A percentile compares a stretch with the other conserved stretches of the same genome.
Conservation (phyloP, 2,329 filamentous ascomycete genomes). For the Akanthomyces dipterigenus region DNA sequence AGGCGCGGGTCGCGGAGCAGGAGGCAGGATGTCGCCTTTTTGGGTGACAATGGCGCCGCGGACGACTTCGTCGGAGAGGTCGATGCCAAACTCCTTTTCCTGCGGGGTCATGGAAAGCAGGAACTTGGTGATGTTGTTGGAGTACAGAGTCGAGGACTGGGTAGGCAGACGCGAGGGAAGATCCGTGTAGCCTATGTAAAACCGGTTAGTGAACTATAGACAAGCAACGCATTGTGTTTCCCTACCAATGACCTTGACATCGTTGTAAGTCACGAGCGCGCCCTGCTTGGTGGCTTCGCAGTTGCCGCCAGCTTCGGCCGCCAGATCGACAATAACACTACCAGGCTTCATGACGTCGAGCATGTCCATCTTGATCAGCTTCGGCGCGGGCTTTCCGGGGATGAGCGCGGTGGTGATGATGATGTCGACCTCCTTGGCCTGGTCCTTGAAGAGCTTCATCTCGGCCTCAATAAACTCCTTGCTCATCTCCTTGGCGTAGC, state of each 20-base stretch:
- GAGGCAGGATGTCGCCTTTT: conserved; percentile 68
- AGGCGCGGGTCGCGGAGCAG: conserved; percentile 61
- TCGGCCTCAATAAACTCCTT: conserved; percentile 89
- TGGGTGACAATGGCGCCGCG: conserved; percentile 77
- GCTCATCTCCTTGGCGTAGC: conserved; percentile 91
- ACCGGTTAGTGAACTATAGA: conserved; percentile 18
- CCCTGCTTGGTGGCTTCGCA: conserved; percentile 75
- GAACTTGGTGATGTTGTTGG: conserved; percentile 89
- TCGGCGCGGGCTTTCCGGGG: conserved; percentile 75
- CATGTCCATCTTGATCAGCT: conserved; percentile 74
- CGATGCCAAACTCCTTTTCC: conserved; percentile 72
- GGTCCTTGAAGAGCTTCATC: conserved; percentile 86
- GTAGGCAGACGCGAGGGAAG: conserved; percentile 80
- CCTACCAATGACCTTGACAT: conserved; percentile 76
- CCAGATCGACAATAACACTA: conserved; percentile 81
- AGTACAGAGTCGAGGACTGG: conserved; percentile 84
- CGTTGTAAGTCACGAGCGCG: conserved; percentile 63
- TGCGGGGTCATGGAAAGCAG: conserved; percentile 74
- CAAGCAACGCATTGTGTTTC: neutral
- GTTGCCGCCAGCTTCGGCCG: conserved; percentile 82
- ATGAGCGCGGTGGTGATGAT: conserved; percentile 91
- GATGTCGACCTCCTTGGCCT: conserved; percentile 82
- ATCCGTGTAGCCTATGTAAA: conserved; percentile 65
- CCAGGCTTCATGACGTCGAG: conserved; percentile 83
- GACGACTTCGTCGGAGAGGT: conserved; percentile 78